Percentiles rank a stretch among this genome's conserved stretches.
Conservation (phyloP, 176 grass and related monocot genomes). For the Aegilops longissima region DNA sequence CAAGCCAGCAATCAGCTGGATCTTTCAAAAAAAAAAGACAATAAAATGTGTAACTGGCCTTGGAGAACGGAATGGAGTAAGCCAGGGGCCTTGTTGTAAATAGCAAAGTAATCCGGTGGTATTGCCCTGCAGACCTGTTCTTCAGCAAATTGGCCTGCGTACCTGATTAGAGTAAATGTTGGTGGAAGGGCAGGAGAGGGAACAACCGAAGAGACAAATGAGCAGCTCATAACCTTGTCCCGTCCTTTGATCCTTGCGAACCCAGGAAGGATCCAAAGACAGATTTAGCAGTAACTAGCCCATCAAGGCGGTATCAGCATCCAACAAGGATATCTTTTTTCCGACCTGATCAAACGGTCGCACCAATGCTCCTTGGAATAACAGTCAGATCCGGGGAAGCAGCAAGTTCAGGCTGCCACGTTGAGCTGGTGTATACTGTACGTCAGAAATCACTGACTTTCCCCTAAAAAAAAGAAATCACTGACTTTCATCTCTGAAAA, state of each 20-base stretch:
- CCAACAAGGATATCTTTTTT: constrained; percentile 13
- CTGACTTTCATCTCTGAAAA: background rate
- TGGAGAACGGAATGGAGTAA: background rate
- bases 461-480: too few relatives aligned
- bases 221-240: background rate
- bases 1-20: too few relatives aligned
- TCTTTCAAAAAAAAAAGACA: too few relatives aligned
- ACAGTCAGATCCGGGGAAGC: background rate
- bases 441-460: background rate
- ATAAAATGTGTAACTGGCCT: background rate
- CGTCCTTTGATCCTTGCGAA: background rate
- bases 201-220: constrained; percentile 29
- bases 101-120: background rate
- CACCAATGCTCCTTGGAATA: background rate
- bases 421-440: background rate
- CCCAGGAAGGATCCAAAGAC: background rate
- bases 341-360: constrained; percentile 25
- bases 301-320: background rate
- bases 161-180: background rate
- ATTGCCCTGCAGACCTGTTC: background rate
- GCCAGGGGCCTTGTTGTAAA: background rate
- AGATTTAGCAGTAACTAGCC: background rate
- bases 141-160: background rate
- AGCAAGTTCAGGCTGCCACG: background rate
- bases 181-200: constrained; percentile 12